Conservation (phyloP, 2,329 filamentous ascomycete genomes). For the Xylogone sp. region DNA sequence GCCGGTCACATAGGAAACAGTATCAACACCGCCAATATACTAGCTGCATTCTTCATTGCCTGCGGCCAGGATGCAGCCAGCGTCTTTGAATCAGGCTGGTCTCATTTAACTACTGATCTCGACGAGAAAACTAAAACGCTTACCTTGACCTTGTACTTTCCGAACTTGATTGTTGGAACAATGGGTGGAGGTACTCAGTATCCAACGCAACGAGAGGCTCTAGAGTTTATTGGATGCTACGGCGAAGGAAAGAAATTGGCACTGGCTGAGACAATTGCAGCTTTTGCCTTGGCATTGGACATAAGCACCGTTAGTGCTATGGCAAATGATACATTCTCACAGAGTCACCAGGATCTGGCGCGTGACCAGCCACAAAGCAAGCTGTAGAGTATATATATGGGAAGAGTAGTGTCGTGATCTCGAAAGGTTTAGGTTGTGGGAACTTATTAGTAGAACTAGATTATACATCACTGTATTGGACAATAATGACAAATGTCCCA, state of each 20-base stretch:
- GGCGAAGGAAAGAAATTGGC: slow-evolving; percentile 20
- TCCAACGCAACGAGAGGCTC: slow-evolving; percentile 21
- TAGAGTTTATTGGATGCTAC: slow-evolving; percentile 20
- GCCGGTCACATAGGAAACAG: slow-evolving; percentile 17
- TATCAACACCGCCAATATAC: slow-evolving; percentile 17
- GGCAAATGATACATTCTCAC: slow-evolving; percentile 17
- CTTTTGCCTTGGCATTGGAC: slow-evolving; percentile 24
- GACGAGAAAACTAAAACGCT: slow-evolving; percentile 16
- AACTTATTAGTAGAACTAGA: too few species aligned
- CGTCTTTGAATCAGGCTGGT: slow-evolving; percentile 18
- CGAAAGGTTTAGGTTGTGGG: too few species aligned
- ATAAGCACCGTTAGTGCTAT: slow-evolving; percentile 20
- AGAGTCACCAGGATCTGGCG: slow-evolving; percentile 17
- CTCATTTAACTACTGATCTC: slow-evolving; percentile 19
- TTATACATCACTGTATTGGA: too few species aligned
- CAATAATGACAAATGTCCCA: too few species aligned
- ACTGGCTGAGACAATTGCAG: slow-evolving; percentile 22
- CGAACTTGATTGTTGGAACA: slow-evolving; percentile 23
- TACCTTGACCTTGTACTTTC: slow-evolving; percentile 21
- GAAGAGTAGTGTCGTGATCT: too few species aligned
- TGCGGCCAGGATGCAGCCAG: slow-evolving; percentile 22
- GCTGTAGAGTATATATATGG: too few species aligned
- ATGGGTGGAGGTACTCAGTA: slow-evolving; percentile 23
- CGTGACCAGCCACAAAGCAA: background rate
- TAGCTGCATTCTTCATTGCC: slow-evolving; percentile 22